Base-by-base conservation (phyloP, 2,329 filamentous ascomycete genomes). In the Drechslerella dactyloides region DNA sequence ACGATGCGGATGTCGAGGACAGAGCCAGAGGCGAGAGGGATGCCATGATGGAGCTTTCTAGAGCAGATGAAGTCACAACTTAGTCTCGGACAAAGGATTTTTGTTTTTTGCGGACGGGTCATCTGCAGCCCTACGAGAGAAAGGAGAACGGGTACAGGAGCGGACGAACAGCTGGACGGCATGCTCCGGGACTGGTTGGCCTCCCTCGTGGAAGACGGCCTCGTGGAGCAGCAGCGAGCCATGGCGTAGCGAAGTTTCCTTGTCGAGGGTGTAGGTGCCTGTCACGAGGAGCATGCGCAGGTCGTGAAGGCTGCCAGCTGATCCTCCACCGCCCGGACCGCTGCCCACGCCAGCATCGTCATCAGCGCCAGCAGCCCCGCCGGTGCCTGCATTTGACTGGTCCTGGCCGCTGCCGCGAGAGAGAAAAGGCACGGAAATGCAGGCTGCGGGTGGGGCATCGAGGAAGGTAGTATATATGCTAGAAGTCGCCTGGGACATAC, bases 251-350 rank as follows among this genome's bases (percentile, higher is more conserved):
- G 55, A 53, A n/a, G 61, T 73, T 40, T 66, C 69, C 51, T 62
- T 68, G 48, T 73, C 62, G 69, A 73, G 69, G 57, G 61, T 73
- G 69, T 73, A 73, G 15, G 69, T 73, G 27, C 69, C 69, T 55
- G 63, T 73, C 62, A 73, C 62, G 69, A 73, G 61, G 62, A 73
- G 27, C 8, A 8, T 33, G 27, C 27, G 27, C 27, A 33, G 56
- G 52, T 42, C 40, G 55, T 60, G 56, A 42, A 33, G 33, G 23
- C 42, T 40, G 56, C 50, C 60, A 65, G 60, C 68, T 65, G 60
- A 61, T 64, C 60, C 60, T 65, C 60, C 68, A 59, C 40, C 46
- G 42, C 53, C 53, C 44, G 40, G 37, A 57, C 52, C 52, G 5
- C 19, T 15, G 6, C 15, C 7, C 8, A 10, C n/a, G 4, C 5